phyloP scores from a whole-genome alignment of 202 grass and related monocot genomes.

The Saccharum hybrid region DNA sequence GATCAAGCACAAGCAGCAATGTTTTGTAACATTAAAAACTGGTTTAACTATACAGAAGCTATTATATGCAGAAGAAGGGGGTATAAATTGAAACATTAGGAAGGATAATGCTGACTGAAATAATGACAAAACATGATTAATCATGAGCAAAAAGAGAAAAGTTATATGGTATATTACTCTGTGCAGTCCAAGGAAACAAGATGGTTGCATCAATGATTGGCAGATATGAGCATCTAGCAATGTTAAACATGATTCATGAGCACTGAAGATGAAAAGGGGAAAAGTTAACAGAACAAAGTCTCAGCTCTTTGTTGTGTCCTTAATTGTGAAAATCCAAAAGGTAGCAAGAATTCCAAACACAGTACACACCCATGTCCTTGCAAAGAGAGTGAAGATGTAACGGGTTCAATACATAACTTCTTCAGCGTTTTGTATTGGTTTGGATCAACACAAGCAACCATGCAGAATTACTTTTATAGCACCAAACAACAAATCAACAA shows the following conservation, averaged over 20 bases:
- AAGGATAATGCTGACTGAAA: neutral
- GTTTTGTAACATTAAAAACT: slow-evolving; percentile 17
- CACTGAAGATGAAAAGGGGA: neutral
- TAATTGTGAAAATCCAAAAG: slow-evolving; percentile 10
- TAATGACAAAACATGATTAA: slow-evolving; percentile 3
- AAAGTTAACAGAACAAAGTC: slow-evolving; percentile 17
- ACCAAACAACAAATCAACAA: neutral
- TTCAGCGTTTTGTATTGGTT: neutral
- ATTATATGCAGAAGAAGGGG: slow-evolving; percentile 6
- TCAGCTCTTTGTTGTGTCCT: neutral
- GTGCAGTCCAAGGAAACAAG: slow-evolving; percentile 23
- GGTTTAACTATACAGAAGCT: neutral
- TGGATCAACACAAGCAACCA: slow-evolving; percentile 19
- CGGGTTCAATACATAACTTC: neutral
- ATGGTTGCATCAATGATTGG: neutral
- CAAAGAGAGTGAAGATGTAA: neutral
- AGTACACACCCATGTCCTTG: neutral
- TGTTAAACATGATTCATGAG: slow-evolving; percentile 18
- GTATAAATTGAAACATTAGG: slow-evolving; percentile 6
- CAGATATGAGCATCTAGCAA: slow-evolving; percentile 3
- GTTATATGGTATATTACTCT: neutral
- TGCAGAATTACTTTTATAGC: slow-evolving; percentile 11
- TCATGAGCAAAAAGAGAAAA: neutral
- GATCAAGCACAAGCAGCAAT: slow-evolving; percentile 7
- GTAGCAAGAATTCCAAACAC: neutral